phyloP scores from a whole-genome alignment of 306 rosid genomes.

The Ceratonia siliqua region DNA sequence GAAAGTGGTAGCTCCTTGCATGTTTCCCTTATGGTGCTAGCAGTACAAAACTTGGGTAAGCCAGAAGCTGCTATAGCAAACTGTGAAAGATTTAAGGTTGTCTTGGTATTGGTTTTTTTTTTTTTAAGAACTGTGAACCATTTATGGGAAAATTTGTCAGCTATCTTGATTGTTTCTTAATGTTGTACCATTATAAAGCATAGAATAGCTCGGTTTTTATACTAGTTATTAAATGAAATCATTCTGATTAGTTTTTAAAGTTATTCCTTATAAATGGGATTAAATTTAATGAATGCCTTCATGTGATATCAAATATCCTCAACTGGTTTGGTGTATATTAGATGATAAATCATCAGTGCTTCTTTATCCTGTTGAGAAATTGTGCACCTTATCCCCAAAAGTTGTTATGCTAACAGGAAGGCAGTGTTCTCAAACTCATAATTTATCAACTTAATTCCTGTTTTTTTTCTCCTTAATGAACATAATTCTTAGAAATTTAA shows the following conservation, averaged over 20 bases:
- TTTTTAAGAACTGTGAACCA: constrained; percentile 22
- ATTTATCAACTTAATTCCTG: no score
- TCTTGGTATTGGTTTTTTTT: background rate
- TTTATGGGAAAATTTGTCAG: constrained; percentile 19
- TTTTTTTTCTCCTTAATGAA: no score
- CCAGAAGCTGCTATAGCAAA: background rate
- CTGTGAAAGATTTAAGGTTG: constrained; percentile 10
- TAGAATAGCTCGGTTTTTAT: background rate
- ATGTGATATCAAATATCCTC: background rate
- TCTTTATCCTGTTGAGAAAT: no score
- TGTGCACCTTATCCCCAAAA: no score
- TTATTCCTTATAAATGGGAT: no score
- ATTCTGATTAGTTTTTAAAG: background rate
- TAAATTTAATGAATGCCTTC: no score
- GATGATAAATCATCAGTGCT: background rate
- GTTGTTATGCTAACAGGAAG: no score
- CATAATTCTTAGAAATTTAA: no score
- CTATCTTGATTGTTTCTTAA: constrained; percentile 17
- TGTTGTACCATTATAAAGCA: background rate
- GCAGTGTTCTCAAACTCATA: no score
- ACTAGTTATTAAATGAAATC: background rate
- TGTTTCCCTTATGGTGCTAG: constrained; percentile 26
- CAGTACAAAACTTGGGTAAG: background rate
- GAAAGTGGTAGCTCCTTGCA: constrained; percentile 19
- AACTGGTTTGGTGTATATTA: background rate